Evolutionary conservation across 2,329 filamentous ascomycete genomes (phyloP).

Genomic region (Claviceps quebecensis): DNA sequence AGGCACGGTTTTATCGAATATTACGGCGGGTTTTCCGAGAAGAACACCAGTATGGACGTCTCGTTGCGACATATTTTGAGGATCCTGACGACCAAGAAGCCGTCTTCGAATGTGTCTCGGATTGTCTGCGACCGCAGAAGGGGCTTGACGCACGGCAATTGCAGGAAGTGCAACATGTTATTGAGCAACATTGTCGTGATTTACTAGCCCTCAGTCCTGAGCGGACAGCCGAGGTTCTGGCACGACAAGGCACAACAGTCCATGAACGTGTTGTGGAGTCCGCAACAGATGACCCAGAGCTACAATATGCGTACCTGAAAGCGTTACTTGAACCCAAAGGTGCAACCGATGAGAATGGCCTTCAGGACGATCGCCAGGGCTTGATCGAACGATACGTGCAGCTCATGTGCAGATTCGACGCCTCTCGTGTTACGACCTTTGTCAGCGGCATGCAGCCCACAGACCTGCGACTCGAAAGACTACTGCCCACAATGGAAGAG

Average conservation of each 20-base stretch:
- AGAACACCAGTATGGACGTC: slow-evolving; percentile 65
- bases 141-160: slow-evolving; percentile 55
- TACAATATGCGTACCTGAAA: slow-evolving; percentile 64
- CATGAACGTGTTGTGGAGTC: slow-evolving; percentile 52
- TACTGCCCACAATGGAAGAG: slow-evolving; percentile 79
- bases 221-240: slow-evolving; percentile 51
- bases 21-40: slow-evolving; percentile 75
- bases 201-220: slow-evolving; percentile 54
- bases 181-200: slow-evolving; percentile 50
- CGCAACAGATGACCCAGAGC: slow-evolving; percentile 43
- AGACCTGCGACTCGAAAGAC: slow-evolving; percentile 62
- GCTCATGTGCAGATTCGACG: slow-evolving; percentile 79
- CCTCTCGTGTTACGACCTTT: slow-evolving; percentile 72
- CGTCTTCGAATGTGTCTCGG: slow-evolving; percentile 66
- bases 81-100: slow-evolving; percentile 62
- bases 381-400: slow-evolving; percentile 77
- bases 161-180: slow-evolving; percentile 53
- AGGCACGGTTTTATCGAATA: slow-evolving; percentile 79
- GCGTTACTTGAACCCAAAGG: slow-evolving; percentile 55
- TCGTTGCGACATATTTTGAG: slow-evolving; percentile 72
- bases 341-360: slow-evolving; percentile 19
- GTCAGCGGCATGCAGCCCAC: slow-evolving; percentile 61
- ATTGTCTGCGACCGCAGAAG: slow-evolving; percentile 54
- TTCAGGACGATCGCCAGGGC: slow-evolving; percentile 29
- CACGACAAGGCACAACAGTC: slow-evolving; percentile 45